A percentile compares a stretch with the other conserved stretches of the same genome.
Evolutionary conservation across 148 eudicot genomes (phyloP).

Genomic region (Simmondsia chinensis): DNA sequence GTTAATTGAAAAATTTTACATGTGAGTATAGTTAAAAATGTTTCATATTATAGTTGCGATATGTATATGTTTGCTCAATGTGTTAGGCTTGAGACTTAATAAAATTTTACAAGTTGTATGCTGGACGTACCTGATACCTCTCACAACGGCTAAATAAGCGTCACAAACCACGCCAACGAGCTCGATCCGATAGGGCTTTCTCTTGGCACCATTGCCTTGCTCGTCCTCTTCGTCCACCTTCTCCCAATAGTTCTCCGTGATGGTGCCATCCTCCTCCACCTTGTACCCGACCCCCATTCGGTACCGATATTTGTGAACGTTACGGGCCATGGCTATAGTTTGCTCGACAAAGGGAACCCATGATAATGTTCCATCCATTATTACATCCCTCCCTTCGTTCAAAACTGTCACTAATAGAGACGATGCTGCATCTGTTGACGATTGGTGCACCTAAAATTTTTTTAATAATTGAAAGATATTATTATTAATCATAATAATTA

Average conservation of each 20-base stretch:
- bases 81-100: too few species aligned
- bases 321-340: conserved; percentile 69
- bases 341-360: conserved; percentile 88
- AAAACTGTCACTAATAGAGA: conserved; percentile 81
- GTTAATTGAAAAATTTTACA: neutral
- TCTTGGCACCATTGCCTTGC: conserved; percentile 7
- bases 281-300: conserved; percentile 87
- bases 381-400: conserved; percentile 88
- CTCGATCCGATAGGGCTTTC: conserved; percentile 76
- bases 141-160: conserved; percentile 71
- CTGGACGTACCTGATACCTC: conserved; percentile 81
- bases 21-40: neutral
- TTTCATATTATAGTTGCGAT: too few species aligned
- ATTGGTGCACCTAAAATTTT: conserved; percentile 85
- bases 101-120: too few species aligned
- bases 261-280: conserved; percentile 44
- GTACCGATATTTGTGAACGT: conserved; percentile 56
- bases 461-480: too few species aligned
- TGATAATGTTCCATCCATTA: conserved; percentile 86
- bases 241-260: conserved; percentile 73
- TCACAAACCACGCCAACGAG: conserved; percentile 93
- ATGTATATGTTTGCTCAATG: too few species aligned
- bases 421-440: conserved; percentile 83
- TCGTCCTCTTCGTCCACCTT: conserved; percentile 24
- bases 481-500: too few species aligned